Base-by-base conservation (phyloP, 768 basidiomycete species). In the Mycena rosella region DNA sequence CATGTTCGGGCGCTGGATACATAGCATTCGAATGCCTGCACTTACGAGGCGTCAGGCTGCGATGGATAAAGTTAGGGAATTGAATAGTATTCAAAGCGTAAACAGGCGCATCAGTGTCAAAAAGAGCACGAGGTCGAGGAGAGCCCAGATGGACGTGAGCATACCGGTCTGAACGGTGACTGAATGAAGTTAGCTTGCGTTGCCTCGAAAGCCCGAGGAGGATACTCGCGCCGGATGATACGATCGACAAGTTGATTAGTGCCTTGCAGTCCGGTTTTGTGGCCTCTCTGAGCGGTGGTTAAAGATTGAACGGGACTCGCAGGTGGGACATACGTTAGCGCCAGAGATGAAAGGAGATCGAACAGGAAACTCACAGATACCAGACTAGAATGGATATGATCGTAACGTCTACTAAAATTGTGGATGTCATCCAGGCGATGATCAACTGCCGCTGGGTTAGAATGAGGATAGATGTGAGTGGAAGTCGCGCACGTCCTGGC, bases 391-490 rank as follows among this genome's bases (percentile, higher is more conserved):
- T 55, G 36, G 26, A 15, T 13, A 36, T 55, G 9, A 55, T 55
- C 2, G 53, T 55, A 15, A 26, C 34, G 40, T 55, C 53, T n/a
- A 55, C 53, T 10, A 55, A 14, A 7, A 55, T 55, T 20, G 53
- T 55, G 9, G 53, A 38, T 22, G 36, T 55, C 53, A 55, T 55
- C 53, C 53, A 55, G 13, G 53, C 53, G 24, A 55, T 55, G 2
- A 55, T 55, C 17, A 55, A 24, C n/a, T n/a, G n/a, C n/a, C n/a
- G n/a, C n/a, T n/a, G n/a, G n/a, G n/a, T n/a, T n/a, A n/a, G n/a
- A n/a, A n/a, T n/a, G n/a, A n/a, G n/a, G n/a, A n/a, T n/a, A n/a
- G n/a, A n/a, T n/a, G n/a, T n/a, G n/a, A n/a, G n/a, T n/a, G n/a
- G n/a, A n/a, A n/a, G n/a, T n/a, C n/a, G n/a, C n/a, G n/a, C n/a